Conservation (phyloP, 805 yeast species). For the Kluyveromyces wickerhamii region DNA sequence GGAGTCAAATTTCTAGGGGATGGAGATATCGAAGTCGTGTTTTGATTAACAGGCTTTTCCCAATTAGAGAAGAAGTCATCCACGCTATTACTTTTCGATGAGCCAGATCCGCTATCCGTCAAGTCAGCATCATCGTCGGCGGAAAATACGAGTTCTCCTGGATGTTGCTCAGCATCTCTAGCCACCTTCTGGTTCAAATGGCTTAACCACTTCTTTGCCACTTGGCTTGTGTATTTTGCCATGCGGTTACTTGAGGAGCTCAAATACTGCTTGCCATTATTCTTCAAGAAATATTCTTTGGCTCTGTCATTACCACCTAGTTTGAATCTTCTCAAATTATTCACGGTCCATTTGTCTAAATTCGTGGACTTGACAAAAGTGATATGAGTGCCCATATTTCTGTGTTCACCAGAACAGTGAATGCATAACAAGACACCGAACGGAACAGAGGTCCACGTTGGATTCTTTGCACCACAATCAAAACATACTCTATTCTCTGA, state of each 20-base stretch:
- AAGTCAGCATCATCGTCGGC: constrained; percentile 18
- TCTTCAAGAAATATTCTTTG: constrained; percentile 70
- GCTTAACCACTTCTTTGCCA: constrained; percentile 74
- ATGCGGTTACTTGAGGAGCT: constrained; percentile 49
- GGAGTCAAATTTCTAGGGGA: constrained; percentile 21
- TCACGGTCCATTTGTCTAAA: constrained; percentile 89
- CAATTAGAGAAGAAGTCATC: constrained; percentile 91
- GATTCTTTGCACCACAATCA: constrained; percentile 89
- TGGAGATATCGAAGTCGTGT: constrained; percentile 25
- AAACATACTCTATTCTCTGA: constrained; percentile 81
- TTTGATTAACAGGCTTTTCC: constrained; percentile 58
- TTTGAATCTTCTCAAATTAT: constrained; percentile 84
- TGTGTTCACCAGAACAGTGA: constrained; percentile 92
- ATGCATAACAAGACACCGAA: constrained; percentile 89
- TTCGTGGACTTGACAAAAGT: constrained; percentile 89
- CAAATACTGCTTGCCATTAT: constrained; percentile 75
- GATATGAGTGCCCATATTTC: constrained; percentile 93
- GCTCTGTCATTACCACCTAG: constrained; percentile 90
- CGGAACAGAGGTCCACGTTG: constrained; percentile 98
- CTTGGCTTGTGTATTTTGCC: constrained; percentile 70
- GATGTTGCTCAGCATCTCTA: constrained; percentile 60
- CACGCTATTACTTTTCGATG: constrained; percentile 37
- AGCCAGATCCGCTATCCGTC: constrained; percentile 17
- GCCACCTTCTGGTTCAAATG: constrained; percentile 64
- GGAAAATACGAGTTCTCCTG: constrained; percentile 57